A percentile compares a stretch with the other conserved stretches of the same genome.
Conservation (phyloP, 768 basidiomycete genomes). For the Strobilomyces confusus region DNA sequence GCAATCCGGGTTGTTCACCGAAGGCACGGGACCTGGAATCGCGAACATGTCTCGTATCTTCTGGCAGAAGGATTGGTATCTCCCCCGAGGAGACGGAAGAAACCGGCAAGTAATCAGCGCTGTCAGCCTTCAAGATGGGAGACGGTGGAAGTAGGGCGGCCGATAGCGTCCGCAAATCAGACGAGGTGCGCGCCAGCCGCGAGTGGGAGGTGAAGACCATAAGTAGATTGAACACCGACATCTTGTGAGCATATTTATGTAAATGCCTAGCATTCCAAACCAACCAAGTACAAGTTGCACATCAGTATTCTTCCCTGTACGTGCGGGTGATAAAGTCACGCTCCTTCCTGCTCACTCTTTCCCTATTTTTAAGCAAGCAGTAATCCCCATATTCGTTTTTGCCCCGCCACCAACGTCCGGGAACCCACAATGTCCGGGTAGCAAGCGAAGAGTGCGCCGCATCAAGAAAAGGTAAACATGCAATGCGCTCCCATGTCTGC, state of each 20-base stretch:
- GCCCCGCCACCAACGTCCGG: slow-evolving; percentile 62
- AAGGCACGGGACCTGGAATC: slow-evolving; percentile 1
- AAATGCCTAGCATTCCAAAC: slow-evolving; percentile 21
- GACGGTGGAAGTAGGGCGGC: slow-evolving; percentile 40
- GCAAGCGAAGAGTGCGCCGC: slow-evolving; percentile 64
- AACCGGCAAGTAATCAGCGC: slow-evolving; percentile 30
- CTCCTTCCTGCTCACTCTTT: slow-evolving; percentile 27
- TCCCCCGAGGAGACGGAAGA: slow-evolving; percentile 43
- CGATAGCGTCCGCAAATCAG: slow-evolving; percentile 37
- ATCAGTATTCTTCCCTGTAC: slow-evolving; percentile 16
- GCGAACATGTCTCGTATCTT: slow-evolving; percentile 14
- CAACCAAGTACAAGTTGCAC: background rate
- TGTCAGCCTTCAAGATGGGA: slow-evolving; percentile 41
- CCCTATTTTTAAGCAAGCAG: slow-evolving; percentile 73
- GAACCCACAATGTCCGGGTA: slow-evolving; percentile 78
- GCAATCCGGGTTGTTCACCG: background rate
- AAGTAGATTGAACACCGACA: background rate
- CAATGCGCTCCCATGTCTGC: slow-evolving; percentile 75
- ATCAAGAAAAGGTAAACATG: slow-evolving; percentile 83
- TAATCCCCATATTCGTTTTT: slow-evolving; percentile 85
- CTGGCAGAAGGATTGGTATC: slow-evolving; percentile 51
- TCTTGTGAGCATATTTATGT: background rate
- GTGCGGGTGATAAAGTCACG: slow-evolving; percentile 10
- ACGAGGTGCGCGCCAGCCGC: slow-evolving; percentile 38
- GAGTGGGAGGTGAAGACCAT: slow-evolving; percentile 20